Conservation (phyloP, 148 eudicot species). For the Polygonum maritimum region DNA sequence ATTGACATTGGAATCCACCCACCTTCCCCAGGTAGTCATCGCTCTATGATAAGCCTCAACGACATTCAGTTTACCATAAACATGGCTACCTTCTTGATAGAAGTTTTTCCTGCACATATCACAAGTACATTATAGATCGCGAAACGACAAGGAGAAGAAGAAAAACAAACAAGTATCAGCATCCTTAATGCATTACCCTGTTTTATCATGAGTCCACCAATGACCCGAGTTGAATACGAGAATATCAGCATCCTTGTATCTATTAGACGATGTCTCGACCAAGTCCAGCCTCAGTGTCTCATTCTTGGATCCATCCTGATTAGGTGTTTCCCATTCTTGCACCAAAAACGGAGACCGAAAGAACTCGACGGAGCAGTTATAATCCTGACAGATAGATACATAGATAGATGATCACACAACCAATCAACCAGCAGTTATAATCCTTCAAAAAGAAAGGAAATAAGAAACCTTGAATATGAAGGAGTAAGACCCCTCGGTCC, state of each 20-base stretch:
- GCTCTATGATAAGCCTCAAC: conserved; percentile 55
- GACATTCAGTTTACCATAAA: conserved; percentile 39
- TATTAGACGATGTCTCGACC: conserved; percentile 36
- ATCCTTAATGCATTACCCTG: conserved; percentile 39
- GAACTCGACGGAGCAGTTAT: conserved; percentile 62
- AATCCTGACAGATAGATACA: conserved; percentile 27
- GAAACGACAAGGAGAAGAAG: not conserved
- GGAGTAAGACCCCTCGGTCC: conserved; percentile 46
- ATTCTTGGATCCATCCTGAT: conserved; percentile 39
- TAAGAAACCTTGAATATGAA: conserved; percentile 39
- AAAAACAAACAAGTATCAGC: not conserved
- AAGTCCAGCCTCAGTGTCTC: conserved; percentile 61
- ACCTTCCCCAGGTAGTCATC: conserved; percentile 70
- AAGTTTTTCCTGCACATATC: conserved; percentile 44
- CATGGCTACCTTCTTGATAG: conserved; percentile 76
- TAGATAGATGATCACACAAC: not conserved
- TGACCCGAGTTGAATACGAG: conserved; percentile 78
- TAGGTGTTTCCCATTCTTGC: conserved; percentile 52
- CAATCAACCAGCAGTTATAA: not conserved
- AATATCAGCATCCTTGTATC: conserved; percentile 54
- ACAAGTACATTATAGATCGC: not conserved
- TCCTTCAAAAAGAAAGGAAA: not conserved
- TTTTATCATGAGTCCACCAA: conserved; percentile 85
- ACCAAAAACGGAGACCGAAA: conserved; percentile 54
- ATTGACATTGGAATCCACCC: conserved; percentile 57